Percentiles rank a stretch among this genome's conserved stretches.
Conservation (phyloP, 108 stramenopile genomes). For the Pseudonitzschia pungens region DNA sequence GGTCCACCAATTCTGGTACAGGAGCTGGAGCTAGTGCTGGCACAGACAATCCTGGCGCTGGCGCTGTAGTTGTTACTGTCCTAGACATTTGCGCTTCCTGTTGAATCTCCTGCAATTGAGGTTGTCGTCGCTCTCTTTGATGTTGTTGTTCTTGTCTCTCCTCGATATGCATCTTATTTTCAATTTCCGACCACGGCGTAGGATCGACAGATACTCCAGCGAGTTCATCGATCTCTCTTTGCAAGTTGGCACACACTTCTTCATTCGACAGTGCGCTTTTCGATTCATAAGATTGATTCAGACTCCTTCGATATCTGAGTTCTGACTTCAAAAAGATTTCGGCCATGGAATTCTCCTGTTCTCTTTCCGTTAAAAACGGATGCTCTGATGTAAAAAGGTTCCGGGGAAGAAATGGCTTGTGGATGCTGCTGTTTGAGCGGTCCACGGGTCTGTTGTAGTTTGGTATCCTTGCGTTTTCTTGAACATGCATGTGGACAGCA, state of each 20-base stretch:
- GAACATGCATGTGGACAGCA: constrained; percentile 82
- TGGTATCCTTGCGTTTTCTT: constrained; percentile 80
- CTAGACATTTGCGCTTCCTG: neutral
- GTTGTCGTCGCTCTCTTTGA: neutral
- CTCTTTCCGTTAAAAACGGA: neutral
- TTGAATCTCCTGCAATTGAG: neutral
- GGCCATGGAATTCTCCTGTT: constrained; percentile 28
- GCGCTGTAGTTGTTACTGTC: neutral
- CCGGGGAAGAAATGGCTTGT: constrained; percentile 2
- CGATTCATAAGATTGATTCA: constrained; percentile 22
- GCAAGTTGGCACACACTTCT: constrained; percentile 9
- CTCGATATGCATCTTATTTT: constrained; percentile 24
- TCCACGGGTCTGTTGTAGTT: constrained; percentile 64
- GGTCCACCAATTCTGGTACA: neutral
- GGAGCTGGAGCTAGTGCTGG: neutral
- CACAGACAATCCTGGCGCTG: neutral
- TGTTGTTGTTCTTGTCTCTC: constrained; percentile 12
- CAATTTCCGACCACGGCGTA: constrained; percentile 40
- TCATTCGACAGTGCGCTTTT: constrained; percentile 25
- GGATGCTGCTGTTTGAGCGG: constrained; percentile 44
- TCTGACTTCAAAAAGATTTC: constrained; percentile 36
- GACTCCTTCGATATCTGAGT: constrained; percentile 26
- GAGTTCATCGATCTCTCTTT: constrained; percentile 27
- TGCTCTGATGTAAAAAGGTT: neutral
- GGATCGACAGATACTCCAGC: constrained; percentile 32